Base-by-base conservation (phyloP, 768 basidiomycete genomes). In the Tylopilus felleus region DNA sequence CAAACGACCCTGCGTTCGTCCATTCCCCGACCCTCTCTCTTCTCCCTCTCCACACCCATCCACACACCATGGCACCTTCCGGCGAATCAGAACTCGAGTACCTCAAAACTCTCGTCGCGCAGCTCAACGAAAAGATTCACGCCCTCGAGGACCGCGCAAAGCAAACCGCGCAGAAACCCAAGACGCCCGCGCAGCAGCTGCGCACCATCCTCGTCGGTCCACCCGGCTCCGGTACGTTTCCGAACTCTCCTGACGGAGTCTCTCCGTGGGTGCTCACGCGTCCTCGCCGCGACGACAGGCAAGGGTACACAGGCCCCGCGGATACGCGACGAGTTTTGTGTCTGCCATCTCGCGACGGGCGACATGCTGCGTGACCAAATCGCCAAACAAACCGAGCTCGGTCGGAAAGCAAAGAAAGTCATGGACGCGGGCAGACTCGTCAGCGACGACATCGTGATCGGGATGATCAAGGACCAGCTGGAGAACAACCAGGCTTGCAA, bases 331-430 rank as follows among this genome's bases (percentile, higher is more conserved):
- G 82, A 90, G 66, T 99, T 90, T 78, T 95, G 93, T 68, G 84
- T 99, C 42, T 99, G 97, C 78, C 97, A 99, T 76, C 78, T 99
- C 63, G 96, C 97, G 23, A 99, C 97, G 28, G 97, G 97, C 19
- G 97, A 99, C 77, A 96, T 99, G 93, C 80, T 99, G 53, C 88
- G 97, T 47, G 91, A 93, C 59, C 93, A 99, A 72, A 93, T 99
- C 56, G 67, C 84, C 33, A 72, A 85, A 69, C 88, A 95, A 75
- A 97, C 97, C 5, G 75, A 82, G 40, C 83, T 99, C 39, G 97
- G 97, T 57, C 74, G 88, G 43, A 82, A 90, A 64, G 97, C 97
- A 19, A 98, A 99, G 81, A 94, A 93, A 73, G 86, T 98, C 69
- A 97, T 99, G 90, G 96, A 98, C 70, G 80, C 83, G 22, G 97